Conservation (phyloP, 2,329 filamentous ascomycete species). For the Escovopsis sp. region DNA sequence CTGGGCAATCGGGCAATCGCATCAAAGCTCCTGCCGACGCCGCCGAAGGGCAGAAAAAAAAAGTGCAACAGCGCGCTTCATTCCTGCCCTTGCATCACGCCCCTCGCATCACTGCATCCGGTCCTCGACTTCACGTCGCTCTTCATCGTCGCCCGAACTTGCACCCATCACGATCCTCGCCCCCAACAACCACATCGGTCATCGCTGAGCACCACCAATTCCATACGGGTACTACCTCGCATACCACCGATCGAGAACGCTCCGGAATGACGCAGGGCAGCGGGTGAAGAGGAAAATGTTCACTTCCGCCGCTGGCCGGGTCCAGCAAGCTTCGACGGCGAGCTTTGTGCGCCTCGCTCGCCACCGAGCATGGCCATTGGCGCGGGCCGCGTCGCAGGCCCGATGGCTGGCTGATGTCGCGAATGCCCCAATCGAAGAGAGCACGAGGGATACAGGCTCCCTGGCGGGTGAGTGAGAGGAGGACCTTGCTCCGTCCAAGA, state of each 20-base stretch:
- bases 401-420: conserved; percentile 30
- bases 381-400: conserved; percentile 21
- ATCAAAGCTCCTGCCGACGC: too few relatives aligned
- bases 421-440: conserved; percentile 3
- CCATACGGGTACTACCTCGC: background rate
- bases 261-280: conserved; percentile 13
- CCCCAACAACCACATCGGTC: too few relatives aligned
- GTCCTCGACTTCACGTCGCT: too few relatives aligned
- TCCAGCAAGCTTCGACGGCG: conserved; percentile 27
- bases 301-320: conserved; percentile 17
- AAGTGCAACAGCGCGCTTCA: too few relatives aligned
- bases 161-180: too few relatives aligned
- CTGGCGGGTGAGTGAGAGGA: conserved; percentile 25
- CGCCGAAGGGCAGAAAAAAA: too few relatives aligned
- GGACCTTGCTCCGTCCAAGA: background rate
- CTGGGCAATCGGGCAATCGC: too few relatives aligned
- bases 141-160: too few relatives aligned
- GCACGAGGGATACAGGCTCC: background rate
- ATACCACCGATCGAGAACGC: conserved; percentile 3
- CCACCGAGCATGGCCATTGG: conserved; percentile 17
- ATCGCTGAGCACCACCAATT: too few relatives aligned
- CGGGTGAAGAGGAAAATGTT: conserved; percentile 16
- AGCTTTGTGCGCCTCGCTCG: conserved; percentile 38
- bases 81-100: too few relatives aligned
- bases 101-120: too few relatives aligned